phyloP scores from a whole-genome alignment of 2,329 filamentous ascomycete species.

The Chaetomiaceae sp. region DNA sequence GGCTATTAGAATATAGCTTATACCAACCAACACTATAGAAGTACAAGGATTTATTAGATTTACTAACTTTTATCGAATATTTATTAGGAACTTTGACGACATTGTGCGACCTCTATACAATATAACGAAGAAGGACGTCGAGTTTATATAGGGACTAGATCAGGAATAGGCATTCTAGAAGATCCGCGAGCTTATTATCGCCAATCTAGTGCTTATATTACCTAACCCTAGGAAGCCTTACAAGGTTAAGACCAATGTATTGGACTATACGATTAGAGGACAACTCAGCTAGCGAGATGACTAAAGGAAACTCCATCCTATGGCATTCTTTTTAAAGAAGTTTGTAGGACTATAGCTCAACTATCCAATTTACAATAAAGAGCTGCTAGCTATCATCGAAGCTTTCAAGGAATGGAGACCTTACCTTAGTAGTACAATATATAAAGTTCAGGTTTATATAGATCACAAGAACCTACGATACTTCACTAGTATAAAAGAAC shows the following conservation, averaged over 20 bases:
- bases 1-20: not conserved
- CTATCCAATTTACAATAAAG: not conserved
- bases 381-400: not conserved
- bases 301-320: not conserved
- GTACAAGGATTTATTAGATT: conserved; percentile 18
- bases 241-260: not conserved
- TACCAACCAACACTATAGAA: conserved; percentile 13
- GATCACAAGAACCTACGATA: conserved; percentile 1
- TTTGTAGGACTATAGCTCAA: not conserved
- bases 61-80: conserved; percentile 3
- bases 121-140: not conserved
- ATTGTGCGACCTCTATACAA: not conserved
- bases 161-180: not conserved
- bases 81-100: not conserved
- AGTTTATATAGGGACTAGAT: too few species aligned
- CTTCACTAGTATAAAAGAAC: not conserved
- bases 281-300: not conserved
- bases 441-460: not conserved
- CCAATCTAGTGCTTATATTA: not conserved
- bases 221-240: not conserved
- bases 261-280: not conserved
- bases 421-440: not conserved
- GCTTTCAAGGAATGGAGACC: not conserved
- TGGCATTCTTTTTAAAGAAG: not conserved
- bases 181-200: not conserved